These are phyloP conservation scores for Arabidopsis thaliana DNA, from an alignment of 345 rosid genomes.

Conservation along the genomic window TAIR10.1 NC_003074.8:8192001-8192500, in stretches of 20 bases:
- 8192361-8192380: not conserved
- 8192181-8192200: not conserved
- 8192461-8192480: not conserved
- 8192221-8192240: not conserved
- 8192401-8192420: not conserved
- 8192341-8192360: not conserved
- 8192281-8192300: not conserved
- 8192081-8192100: not conserved
- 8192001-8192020: not conserved
- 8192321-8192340: not conserved
- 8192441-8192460: not conserved
- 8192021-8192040: not conserved
- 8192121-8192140: not conserved
- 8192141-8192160: not conserved
- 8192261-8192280: conserved; percentile 13
- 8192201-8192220: conserved; percentile 10
- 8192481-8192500: conserved; percentile 14
- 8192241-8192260: conserved; percentile 1
- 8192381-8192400: no score
- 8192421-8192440: not conserved
- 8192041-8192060: not conserved
- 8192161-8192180: not conserved
- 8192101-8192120: not conserved
- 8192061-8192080: not conserved
- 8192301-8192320: conserved; percentile 23